Evolutionary conservation across 177 flowering plant species (phyloP).

Genomic region (Telopea speciosissima): DNA sequence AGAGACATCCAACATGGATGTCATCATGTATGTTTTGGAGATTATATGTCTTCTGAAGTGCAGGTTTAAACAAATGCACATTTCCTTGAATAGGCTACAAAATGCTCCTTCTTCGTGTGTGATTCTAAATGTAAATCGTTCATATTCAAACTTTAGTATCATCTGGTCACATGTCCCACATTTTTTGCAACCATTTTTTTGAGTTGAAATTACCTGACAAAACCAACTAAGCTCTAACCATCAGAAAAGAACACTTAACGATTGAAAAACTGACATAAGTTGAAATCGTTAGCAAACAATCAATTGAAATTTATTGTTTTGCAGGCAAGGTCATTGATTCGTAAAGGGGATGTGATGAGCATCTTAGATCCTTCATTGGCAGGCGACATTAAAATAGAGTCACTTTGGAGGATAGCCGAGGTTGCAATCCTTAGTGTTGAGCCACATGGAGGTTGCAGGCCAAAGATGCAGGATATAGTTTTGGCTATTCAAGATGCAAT

Average conservation of each 20-base stretch:
- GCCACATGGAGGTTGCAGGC: slow-evolving; percentile 54
- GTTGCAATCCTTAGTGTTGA: slow-evolving; percentile 81
- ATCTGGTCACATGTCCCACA: neutral
- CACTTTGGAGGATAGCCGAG: slow-evolving; percentile 86
- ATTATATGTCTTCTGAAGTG: too few relatives aligned
- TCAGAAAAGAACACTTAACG: neutral
- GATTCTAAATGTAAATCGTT: neutral
- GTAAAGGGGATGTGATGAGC: slow-evolving; percentile 72
- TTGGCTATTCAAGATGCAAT: slow-evolving; percentile 82
- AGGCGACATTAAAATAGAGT: slow-evolving; percentile 62
- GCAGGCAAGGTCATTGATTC: slow-evolving; percentile 75
- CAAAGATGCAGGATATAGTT: slow-evolving; percentile 83
- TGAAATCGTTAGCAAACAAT: neutral
- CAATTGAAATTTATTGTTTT: slow-evolving; percentile 10
- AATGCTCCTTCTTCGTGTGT: neutral
- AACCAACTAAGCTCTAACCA: neutral
- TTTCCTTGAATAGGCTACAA: too few relatives aligned
- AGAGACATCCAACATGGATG: too few relatives aligned
- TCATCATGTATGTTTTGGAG: too few relatives aligned
- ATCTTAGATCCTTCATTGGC: slow-evolving; percentile 58
- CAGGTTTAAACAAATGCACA: too few relatives aligned
- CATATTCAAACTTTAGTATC: neutral
- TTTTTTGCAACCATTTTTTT: neutral
- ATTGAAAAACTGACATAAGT: neutral
- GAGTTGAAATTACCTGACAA: neutral